Base-by-base conservation (phyloP, 75 land plant species). In the Adiantum capillusveneris region DNA sequence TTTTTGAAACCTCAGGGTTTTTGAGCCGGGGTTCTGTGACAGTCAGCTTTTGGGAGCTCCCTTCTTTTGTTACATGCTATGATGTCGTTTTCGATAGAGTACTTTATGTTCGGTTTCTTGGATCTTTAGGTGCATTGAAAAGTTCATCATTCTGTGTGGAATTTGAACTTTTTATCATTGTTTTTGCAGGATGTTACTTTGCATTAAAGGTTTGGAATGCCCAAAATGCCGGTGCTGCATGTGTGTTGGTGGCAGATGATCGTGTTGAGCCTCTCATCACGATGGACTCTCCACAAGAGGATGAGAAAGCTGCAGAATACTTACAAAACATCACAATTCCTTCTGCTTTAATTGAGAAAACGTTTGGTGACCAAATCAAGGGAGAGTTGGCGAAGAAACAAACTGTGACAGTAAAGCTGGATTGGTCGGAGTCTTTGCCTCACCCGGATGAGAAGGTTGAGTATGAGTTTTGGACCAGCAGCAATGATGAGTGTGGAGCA, bases 161-260 rank as follows among this genome's bases (percentile, higher is more conserved):
- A 34, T 34, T 34, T 34, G 7, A 34, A 5, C 7, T 34, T 5
- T 5, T 34, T 34, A 5, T 34, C 3, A 3, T 34, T 9, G 37
- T 34, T 34, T 34, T 19, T 39, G 72, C 81, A 88, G 97, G 82
- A 53, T 91, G 93, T 59, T 82, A 65, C 53, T 91, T 91, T 62
- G 90, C 97, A 25, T 73, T 74, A 68, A 91, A 88, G 72, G 97
- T 86, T 43, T 91, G 88, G 88, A 82, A 87, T 63, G 97, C 93
- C 13, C 97, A 91, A 59, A 79, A 77, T 18, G 86, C 81, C 18
- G 97, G 94, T 52, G 97, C 97, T 9, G 85, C 88, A 13, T 86
- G 86, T 11, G 79, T 88, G 26, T 74, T 91, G 22, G 88, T 91
- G 48, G 83, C 82, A 17, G 93, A 91, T 66, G 68, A 84, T 62